Evolutionary conservation across 441 rosid genomes (phyloP), one percentile per base, ranked within the genome.

Genomic region (Raphanus hybrid): DNA sequence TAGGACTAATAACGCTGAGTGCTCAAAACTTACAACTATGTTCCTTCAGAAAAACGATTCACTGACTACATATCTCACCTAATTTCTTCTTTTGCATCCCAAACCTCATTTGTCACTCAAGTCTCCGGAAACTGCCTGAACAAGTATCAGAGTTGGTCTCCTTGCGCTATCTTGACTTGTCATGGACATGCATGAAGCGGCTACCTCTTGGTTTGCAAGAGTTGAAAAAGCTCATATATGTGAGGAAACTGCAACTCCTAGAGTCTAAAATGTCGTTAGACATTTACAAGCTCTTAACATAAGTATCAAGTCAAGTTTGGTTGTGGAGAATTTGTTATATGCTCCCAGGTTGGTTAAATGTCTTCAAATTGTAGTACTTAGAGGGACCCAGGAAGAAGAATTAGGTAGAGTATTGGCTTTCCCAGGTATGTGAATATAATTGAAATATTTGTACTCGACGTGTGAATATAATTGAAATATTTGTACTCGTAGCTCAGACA

Each of bases 111-210:
- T 1, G 79, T 81, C 10, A 9, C 2, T 20, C 29, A 18, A 8
- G 29, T 8, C 29, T 57, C 61, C 5, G 29, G n/a, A 3, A 57
- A 9, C 7, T 20, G 5, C 82, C 80, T 0, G 4, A 23, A 6
- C 48, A 71, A 29, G 58, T 78, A 62, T 71, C 85, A 0, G 8
- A 27, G 34, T 23, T 82, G 37, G 60, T 64, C 29, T 52, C 70
- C n/a, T 15, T 80, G 12, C 20, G 77, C 23, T 55, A 61, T 71
- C 57, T 52, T 6, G 57, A 52, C 57, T 14, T 52, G 20, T 52
- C 55, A 48, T 48, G 55, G 55, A 50, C 8, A 14, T 50, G 5
- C 8, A 50, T 50, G 0, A 50, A 14, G 55, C 55, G 18, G 16
- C 18, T 50, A 5, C 55, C 55, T 50, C 3, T 50, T 14, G 55